These are phyloP conservation scores for Micromonas pusilla DNA, from an alignment of 139 green algal genomes.

Conservation along the genomic window DNA sequence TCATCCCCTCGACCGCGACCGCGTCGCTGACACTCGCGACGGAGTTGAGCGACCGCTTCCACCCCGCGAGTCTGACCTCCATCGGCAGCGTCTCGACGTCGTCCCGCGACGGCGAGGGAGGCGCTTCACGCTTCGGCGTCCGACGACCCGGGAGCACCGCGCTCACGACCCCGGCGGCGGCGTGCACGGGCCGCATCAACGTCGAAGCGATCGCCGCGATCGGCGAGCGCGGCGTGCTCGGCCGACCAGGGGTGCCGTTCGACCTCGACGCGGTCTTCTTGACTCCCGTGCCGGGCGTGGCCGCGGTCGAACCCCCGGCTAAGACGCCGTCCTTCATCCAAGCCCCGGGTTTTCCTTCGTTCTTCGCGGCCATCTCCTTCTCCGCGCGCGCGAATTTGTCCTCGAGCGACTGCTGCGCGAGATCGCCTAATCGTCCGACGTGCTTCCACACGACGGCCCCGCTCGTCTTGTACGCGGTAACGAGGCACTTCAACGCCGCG, in stretches of 20 bases:
- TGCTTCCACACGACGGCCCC: conserved; percentile 61
- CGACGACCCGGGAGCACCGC: background rate
- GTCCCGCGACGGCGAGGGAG: no score
- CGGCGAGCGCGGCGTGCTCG: background rate
- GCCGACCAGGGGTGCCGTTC: no score
- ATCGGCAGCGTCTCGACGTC: background rate
- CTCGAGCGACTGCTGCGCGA: conserved; percentile 50
- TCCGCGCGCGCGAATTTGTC: conserved; percentile 33
- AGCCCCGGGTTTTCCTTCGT: background rate
- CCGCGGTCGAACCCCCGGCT: no score
- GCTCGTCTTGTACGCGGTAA: conserved; percentile 65
- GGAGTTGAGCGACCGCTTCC: background rate
- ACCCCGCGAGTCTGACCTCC: background rate
- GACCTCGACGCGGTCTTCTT: no score
- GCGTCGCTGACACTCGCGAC: conserved; percentile 6
- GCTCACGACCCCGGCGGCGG: background rate
- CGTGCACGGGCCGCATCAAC: background rate
- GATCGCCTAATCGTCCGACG: conserved; percentile 58
- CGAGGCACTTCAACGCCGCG: conserved; percentile 65
- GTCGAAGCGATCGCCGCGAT: background rate
- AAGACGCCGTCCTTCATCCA: background rate
- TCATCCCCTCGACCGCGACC: conserved; percentile 28
- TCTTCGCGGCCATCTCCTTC: background rate
- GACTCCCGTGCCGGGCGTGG: no score
- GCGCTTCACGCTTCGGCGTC: no score